Base-by-base conservation (phyloP, 2,329 filamentous ascomycete genomes). In the Venturia asperata region DNA sequence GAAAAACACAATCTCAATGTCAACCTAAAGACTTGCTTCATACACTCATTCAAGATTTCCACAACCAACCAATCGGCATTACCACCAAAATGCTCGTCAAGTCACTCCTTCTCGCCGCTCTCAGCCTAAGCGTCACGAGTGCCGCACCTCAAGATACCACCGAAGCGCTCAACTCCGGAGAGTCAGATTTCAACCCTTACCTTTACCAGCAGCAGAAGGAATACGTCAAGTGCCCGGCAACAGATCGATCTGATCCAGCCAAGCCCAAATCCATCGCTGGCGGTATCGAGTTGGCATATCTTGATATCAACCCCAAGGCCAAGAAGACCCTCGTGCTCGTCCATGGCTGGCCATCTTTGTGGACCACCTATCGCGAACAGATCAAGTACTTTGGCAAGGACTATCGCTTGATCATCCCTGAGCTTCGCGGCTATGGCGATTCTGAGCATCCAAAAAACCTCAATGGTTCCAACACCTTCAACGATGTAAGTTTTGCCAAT, bases 361-460 rank as follows among this genome's bases (percentile, higher is more conserved):
- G 61, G 64, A 66, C 64, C 30, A 66, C 64, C 5, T 66, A 66
- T 24, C 64, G 64, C n/a, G 45, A 66, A 30, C 64, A 66, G 62
- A 66, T 66, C 42, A 42, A 39, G 45, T 21, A 66, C 21, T 66
- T 66, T 45, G 34, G 47, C n/a, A 66, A 64, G 47, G 47, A 66
- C 24, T 66, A 66, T 47, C 64, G 61, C 4, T n/a, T 66, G 27
- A 66, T 66, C 61, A 64, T 66, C 17, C 64, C 64, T 5, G 64
- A 66, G 61, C 61, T 56, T 56, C 64, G 64, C 15, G 64, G 64
- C 30, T 66, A 39, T 66, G 64, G 64, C 34, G 64, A 66, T 64
- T 52, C 42, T 27, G 10, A 66, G 43, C 64, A 66, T 27, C 64
- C 64, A 10, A 17, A 21, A 15, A 49, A 58, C n/a, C 55, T 66